These are phyloP conservation scores for Chalciporus sp. DNA, from an alignment of 1,284 basidiomycete genomes.

Conservation along the genomic window DNA sequence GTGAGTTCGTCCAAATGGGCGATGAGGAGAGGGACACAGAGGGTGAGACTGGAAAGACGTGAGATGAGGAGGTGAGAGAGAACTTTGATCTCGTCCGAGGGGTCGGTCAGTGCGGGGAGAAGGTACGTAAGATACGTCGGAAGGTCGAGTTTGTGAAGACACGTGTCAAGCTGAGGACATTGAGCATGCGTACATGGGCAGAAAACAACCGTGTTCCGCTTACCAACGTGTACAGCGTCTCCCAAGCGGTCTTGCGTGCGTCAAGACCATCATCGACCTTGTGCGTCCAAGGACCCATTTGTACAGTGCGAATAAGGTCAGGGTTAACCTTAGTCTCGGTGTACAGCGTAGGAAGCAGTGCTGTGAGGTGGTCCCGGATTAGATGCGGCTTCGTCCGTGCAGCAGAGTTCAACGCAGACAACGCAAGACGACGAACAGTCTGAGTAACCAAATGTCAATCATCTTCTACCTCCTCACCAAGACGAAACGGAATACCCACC, in stretches of 20 bases:
- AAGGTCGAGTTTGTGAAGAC: slow-evolving; percentile 83
- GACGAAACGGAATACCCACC: slow-evolving; percentile 47
- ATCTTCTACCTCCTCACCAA: background rate
- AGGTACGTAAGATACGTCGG: slow-evolving; percentile 84
- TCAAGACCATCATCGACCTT: slow-evolving; percentile 93
- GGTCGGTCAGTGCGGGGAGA: slow-evolving; percentile 83
- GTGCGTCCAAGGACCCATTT: slow-evolving; percentile 99
- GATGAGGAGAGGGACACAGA: slow-evolving; percentile 31
- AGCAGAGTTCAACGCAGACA: slow-evolving; percentile 91
- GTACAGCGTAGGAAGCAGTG: slow-evolving; percentile 84
- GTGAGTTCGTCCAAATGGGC: slow-evolving; percentile 87
- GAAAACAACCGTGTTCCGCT: slow-evolving; percentile 23
- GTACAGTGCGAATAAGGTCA: slow-evolving; percentile 86
- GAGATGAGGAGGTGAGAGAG: slow-evolving; percentile 95
- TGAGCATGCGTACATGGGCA: slow-evolving; percentile 10
- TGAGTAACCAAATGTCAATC: slow-evolving; percentile 35
- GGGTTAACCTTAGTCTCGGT: slow-evolving; percentile 81
- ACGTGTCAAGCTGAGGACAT: slow-evolving; percentile 77
- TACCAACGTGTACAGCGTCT: slow-evolving; percentile 95
- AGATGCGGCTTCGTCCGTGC: slow-evolving; percentile 94
- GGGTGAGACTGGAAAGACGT: slow-evolving; percentile 80
- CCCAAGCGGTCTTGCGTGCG: slow-evolving; percentile 94
- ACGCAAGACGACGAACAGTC: slow-evolving; percentile 85
- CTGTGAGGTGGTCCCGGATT: slow-evolving; percentile 80
- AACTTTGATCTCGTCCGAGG: slow-evolving; percentile 96